phyloP scores from a whole-genome alignment of 2,329 filamentous ascomycete genomes.

The Tolypocladium cylindrosporum region DNA sequence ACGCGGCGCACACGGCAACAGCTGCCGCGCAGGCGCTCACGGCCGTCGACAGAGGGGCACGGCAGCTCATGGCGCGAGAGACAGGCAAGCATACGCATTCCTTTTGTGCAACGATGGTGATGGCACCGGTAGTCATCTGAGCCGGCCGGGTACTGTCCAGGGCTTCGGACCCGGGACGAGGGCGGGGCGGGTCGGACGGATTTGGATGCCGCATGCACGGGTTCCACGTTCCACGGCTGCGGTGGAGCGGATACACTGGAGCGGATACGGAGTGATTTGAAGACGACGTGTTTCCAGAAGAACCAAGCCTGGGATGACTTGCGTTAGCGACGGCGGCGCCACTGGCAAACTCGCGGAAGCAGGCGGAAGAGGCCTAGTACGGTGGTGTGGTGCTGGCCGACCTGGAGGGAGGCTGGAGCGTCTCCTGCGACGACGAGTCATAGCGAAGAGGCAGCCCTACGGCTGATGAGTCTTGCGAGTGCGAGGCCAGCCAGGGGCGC shows the following conservation, averaged over 20 bases:
- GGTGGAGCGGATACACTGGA: neutral
- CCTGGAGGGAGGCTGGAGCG: neutral
- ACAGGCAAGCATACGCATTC: neutral
- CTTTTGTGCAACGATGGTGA: neutral
- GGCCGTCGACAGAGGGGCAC: neutral
- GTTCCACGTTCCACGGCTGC: neutral
- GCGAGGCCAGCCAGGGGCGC: neutral
- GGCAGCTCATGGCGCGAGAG: neutral
- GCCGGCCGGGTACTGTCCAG: neutral
- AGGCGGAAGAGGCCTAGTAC: neutral
- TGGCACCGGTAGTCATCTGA: neutral
- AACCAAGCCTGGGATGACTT: neutral
- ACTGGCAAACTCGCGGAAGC: neutral
- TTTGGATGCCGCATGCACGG: neutral
- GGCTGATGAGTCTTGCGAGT: no score
- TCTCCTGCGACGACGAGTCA: neutral
- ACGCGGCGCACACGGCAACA: neutral
- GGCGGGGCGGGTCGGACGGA: neutral
- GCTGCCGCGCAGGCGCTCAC: neutral
- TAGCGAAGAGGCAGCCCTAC: neutral
- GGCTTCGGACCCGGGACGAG: neutral
- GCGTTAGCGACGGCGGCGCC: neutral
- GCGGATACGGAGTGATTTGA: neutral
- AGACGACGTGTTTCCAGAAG: neutral
- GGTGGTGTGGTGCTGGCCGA: neutral